phyloP scores from a whole-genome alignment of 257 asterid species.

The Solanum infundibuliforme region DNA sequence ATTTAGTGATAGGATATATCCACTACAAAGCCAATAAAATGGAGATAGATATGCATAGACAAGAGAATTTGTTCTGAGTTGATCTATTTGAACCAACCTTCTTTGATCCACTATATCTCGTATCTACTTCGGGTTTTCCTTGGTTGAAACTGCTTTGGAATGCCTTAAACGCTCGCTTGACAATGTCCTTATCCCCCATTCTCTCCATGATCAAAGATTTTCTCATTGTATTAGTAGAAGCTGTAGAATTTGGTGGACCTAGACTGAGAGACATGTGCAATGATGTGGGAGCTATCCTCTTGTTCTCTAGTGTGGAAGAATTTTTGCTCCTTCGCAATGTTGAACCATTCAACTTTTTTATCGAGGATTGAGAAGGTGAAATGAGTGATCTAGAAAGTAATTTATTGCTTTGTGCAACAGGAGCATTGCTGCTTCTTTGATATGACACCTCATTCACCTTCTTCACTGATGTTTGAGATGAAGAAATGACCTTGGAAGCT shows the following conservation, averaged over 20 bases:
- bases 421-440: slow-evolving; percentile 13
- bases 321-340: slow-evolving; percentile 28
- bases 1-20: neutral
- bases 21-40: neutral
- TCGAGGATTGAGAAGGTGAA: neutral
- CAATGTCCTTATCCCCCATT: slow-evolving; percentile 96
- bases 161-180: slow-evolving; percentile 71
- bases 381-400: slow-evolving; percentile 15
- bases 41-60: neutral
- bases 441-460: slow-evolving; percentile 20
- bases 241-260: slow-evolving; percentile 38
- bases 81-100: slow-evolving; percentile 27
- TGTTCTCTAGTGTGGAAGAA: slow-evolving; percentile 23
- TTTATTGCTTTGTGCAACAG: slow-evolving; percentile 22
- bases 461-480: slow-evolving; percentile 25
- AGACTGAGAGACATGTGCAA: slow-evolving; percentile 78
- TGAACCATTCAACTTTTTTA: slow-evolving; percentile 8
- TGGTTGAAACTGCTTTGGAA: slow-evolving; percentile 52
- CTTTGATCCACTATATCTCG: slow-evolving; percentile 21
- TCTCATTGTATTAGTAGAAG: slow-evolving; percentile 32
- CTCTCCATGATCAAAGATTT: slow-evolving; percentile 85
- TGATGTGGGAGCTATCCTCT: slow-evolving; percentile 44
- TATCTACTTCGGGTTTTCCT: slow-evolving; percentile 23
- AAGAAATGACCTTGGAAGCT: slow-evolving; percentile 4
- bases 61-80: neutral